These are phyloP conservation scores for Leptographium galeiforme DNA, from an alignment of 2,329 filamentous ascomycete species.

Conservation along the genomic window DNA sequence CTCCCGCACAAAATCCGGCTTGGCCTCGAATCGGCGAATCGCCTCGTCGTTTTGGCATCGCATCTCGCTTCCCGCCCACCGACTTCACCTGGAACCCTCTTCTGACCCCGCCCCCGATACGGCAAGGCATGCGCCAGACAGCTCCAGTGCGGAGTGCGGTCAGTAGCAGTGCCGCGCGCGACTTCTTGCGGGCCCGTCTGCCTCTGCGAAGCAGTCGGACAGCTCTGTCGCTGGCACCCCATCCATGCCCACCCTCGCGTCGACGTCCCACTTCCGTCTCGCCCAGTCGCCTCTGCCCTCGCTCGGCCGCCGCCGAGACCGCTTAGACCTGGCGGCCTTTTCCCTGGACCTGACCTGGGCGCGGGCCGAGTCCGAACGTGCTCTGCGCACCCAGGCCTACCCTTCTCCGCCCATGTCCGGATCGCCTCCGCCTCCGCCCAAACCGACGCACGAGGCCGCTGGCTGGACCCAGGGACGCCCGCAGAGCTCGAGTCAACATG, in stretches of 20 bases:
- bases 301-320: conserved; percentile 46
- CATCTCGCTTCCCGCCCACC: background rate
- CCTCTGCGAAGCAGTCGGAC: background rate
- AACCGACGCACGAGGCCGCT: conserved; percentile 42
- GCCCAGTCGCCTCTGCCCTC: conserved; percentile 28
- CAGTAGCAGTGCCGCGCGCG: background rate
- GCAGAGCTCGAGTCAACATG: conserved; percentile 33
- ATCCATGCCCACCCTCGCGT: conserved; percentile 41
- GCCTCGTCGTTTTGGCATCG: background rate
- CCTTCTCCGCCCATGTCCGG: conserved; percentile 65
- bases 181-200: background rate
- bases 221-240: conserved; percentile 10
- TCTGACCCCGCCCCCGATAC: background rate
- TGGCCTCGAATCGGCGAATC: background rate
- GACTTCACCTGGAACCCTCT: background rate
- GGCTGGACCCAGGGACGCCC: conserved; percentile 39
- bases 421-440: conserved; percentile 48
- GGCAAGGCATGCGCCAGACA: conserved; percentile 1
- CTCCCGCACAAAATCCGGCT: too few species aligned
- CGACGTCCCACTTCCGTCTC: conserved; percentile 18
- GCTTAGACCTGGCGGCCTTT: conserved; percentile 39
- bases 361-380: conserved; percentile 39
- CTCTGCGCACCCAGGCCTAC: conserved; percentile 46
- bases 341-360: conserved; percentile 42
- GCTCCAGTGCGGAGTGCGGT: background rate